Evolutionary conservation across 352 stramenopile species (phyloP).

Genomic region (Thalassiosira mediterranea): DNA sequence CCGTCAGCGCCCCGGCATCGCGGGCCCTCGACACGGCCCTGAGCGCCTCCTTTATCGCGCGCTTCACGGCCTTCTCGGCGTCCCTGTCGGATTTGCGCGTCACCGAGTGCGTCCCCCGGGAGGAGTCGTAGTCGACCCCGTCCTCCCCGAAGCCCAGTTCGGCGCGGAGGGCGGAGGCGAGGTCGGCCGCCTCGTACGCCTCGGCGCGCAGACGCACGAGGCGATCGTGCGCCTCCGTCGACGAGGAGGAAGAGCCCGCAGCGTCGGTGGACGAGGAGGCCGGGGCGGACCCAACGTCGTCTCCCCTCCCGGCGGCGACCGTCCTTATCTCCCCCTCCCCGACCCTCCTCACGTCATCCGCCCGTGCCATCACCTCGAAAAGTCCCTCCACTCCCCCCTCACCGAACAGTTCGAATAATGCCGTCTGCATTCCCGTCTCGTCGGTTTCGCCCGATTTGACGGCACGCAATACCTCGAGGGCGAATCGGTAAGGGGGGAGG

Average conservation of each 20-base stretch:
- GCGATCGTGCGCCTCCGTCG: constrained; percentile 34
- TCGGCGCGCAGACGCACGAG: constrained; percentile 63
- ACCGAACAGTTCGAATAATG: constrained; percentile 79
- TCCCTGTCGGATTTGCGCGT: constrained; percentile 61
- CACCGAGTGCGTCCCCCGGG: constrained; percentile 67
- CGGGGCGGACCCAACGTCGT: neutral
- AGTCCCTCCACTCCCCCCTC: constrained; percentile 70
- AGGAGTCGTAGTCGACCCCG: constrained; percentile 1
- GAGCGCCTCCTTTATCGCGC: constrained; percentile 66
- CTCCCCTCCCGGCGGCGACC: constrained; percentile 13
- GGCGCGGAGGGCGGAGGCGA: constrained; percentile 57
- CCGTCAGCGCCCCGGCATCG: constrained; percentile 67
- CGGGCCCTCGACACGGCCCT: constrained; percentile 60
- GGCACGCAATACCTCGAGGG: constrained; percentile 34
- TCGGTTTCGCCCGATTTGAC: constrained; percentile 23
- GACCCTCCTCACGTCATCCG: constrained; percentile 49
- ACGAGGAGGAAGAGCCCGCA: neutral
- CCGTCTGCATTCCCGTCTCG: constrained; percentile 66
- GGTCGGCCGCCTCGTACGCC: constrained; percentile 65
- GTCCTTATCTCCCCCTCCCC: constrained; percentile 28
- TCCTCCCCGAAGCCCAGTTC: constrained; percentile 33
- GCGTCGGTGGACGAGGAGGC: neutral
- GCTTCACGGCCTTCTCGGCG: constrained; percentile 70
- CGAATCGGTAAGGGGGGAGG: constrained; percentile 28
- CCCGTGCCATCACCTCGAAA: constrained; percentile 64